These are phyloP conservation scores for Camellia lanceoleosa DNA, from an alignment of 148 eudicot species.

Conservation along the genomic window DNA sequence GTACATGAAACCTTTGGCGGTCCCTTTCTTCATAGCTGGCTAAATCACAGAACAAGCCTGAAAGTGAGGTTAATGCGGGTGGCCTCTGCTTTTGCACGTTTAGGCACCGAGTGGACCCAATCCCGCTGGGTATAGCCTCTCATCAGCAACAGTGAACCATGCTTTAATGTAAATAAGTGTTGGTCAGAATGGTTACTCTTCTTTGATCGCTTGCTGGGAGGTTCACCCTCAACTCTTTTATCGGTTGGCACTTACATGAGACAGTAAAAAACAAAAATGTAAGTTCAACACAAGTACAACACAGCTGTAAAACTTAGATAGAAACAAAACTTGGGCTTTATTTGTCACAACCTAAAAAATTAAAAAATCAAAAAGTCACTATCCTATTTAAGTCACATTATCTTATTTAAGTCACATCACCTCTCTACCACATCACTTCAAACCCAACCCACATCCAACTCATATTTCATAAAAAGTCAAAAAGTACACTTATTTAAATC, in stretches of 20 bases:
- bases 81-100: conserved; percentile 72
- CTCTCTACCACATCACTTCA: too few species aligned
- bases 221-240: conserved; percentile 34
- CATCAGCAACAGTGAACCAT: conserved; percentile 87
- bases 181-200: conserved; percentile 36
- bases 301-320: not conserved
- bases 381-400: too few species aligned
- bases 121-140: conserved; percentile 89
- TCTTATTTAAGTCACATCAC: too few species aligned
- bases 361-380: too few species aligned
- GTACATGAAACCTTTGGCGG: not conserved
- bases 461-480: too few species aligned
- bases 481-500: too few species aligned
- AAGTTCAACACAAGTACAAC: not conserved
- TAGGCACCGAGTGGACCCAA: conserved; percentile 94
- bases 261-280: not conserved
- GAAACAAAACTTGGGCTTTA: too few species aligned
- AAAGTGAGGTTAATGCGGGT: conserved; percentile 86
- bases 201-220: conserved; percentile 59
- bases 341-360: too few species aligned
- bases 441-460: too few species aligned
- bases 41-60: conserved; percentile 52
- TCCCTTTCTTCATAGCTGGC: not conserved
- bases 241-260: conserved; percentile 15
- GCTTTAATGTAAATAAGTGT: conserved; percentile 61